phyloP scores from a whole-genome alignment of 345 rosid species.

The Camelina hispida region DNA sequence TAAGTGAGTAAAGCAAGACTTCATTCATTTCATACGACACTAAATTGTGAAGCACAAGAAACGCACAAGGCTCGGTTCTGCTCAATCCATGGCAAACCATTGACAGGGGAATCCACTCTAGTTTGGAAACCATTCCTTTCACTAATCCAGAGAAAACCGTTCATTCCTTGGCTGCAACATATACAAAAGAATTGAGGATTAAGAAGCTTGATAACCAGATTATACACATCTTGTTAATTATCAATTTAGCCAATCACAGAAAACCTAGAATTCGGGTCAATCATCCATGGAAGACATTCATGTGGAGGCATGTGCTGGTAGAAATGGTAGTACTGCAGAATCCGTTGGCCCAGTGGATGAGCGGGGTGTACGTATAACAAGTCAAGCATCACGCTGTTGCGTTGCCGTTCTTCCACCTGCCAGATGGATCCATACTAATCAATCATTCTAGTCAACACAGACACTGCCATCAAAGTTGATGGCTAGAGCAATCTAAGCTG shows the following conservation, averaged over 20 bases:
- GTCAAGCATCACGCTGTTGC: conserved; percentile 92
- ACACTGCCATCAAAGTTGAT: conserved; percentile 15
- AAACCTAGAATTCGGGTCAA: conserved; percentile 74
- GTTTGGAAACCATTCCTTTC: conserved; percentile 61
- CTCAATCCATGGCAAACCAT: conserved; percentile 66
- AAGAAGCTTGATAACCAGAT: conserved; percentile 35
- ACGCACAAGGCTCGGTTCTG: conserved; percentile 76
- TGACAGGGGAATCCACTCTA: conserved; percentile 65
- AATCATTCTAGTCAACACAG: conserved; percentile 10
- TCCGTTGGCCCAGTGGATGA: conserved; percentile 69
- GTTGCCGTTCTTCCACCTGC: conserved; percentile 79
- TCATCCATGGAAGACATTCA: conserved; percentile 53
- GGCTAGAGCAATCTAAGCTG: conserved; percentile 12
- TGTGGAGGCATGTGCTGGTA: conserved; percentile 40
- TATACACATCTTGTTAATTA: neutral
- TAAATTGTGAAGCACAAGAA: conserved; percentile 30
- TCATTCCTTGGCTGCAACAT: conserved; percentile 85
- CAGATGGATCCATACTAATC: conserved; percentile 21
- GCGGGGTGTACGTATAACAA: conserved; percentile 69
- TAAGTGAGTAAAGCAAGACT: conserved; percentile 25
- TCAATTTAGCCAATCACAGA: conserved; percentile 32
- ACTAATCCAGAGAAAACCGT: conserved; percentile 75
- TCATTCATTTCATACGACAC: conserved; percentile 18
- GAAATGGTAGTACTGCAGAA: conserved; percentile 50
- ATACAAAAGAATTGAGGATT: conserved; percentile 29